phyloP scores from a whole-genome alignment of 1,139 yeast genomes.

The Diutina sp. region DNA sequence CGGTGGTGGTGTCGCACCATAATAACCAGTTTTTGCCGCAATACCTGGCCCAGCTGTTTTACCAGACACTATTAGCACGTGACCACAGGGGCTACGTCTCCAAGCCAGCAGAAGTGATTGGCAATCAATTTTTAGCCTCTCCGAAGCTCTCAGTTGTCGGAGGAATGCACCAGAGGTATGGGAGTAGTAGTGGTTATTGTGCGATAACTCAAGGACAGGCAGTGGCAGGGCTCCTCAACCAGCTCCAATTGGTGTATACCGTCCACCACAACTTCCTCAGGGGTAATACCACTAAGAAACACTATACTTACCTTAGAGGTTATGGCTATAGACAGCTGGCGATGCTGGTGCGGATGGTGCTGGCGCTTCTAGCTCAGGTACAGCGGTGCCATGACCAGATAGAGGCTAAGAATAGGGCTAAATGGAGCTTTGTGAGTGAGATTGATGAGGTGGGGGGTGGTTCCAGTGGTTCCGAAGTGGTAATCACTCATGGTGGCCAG shows the following conservation, averaged over 20 bases:
- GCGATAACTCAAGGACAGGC: constrained; percentile 6
- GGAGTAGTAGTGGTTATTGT: constrained; percentile 18
- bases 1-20: constrained; percentile 20
- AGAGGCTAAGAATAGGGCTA: neutral
- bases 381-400: neutral
- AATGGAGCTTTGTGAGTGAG: neutral
- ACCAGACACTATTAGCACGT: constrained; percentile 23
- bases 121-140: constrained; percentile 16
- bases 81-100: constrained; percentile 25
- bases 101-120: constrained; percentile 19
- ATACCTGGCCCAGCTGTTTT: constrained; percentile 20
- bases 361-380: neutral
- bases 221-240: constrained; percentile 18
- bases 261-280: constrained; percentile 9
- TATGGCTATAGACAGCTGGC: neutral
- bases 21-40: constrained; percentile 24
- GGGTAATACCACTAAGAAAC: neutral
- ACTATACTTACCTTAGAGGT: neutral
- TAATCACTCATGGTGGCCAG: neutral
- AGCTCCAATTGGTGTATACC: constrained; percentile 22
- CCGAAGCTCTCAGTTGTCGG: constrained; percentile 1
- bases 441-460: too few species aligned
- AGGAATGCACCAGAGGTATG: constrained; percentile 12
- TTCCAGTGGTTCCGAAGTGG: neutral
- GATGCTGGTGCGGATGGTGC: neutral